phyloP scores from a whole-genome alignment of 495 filamentous ascomycete species.

The Penicillium paxilli region DNA sequence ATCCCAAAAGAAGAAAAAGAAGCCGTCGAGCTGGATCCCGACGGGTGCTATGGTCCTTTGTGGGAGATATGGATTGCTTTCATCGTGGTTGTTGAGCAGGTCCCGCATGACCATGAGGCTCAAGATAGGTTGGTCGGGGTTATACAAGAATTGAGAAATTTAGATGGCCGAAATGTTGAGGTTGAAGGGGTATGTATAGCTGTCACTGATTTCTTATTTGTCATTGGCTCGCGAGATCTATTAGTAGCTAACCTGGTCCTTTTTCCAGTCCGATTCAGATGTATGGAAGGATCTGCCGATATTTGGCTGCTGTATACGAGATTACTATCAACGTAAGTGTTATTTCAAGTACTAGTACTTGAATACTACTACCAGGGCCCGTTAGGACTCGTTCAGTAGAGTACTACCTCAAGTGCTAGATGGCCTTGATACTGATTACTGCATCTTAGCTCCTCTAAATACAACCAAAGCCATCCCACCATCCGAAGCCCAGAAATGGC shows the following conservation, averaged over 20 bases:
- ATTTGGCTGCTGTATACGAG: not conserved
- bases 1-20: not conserved
- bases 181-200: not conserved
- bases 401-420: too few relatives aligned
- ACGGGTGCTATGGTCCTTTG: not conserved
- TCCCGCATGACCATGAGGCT: not conserved
- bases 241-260: not conserved
- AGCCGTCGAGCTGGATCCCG: not conserved
- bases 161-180: not conserved
- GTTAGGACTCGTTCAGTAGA: too few relatives aligned
- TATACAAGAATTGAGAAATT: not conserved
- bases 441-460: not conserved
- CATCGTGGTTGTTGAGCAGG: not conserved
- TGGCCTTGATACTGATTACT: too few relatives aligned
- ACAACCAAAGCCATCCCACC: not conserved
- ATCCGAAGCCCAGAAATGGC: not conserved
- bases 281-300: not conserved
- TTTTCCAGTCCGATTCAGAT: not conserved
- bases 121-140: not conserved
- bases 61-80: constrained; percentile 1
- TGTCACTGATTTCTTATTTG: too few relatives aligned
- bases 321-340: not conserved
- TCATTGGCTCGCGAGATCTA: not conserved
- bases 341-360: too few relatives aligned
- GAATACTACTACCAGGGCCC: too few relatives aligned